A percentile compares a stretch with the other conserved stretches of the same genome.
Evolutionary conservation across 495 filamentous ascomycete species (phyloP).

Genomic region (Aspergillus incahuasiensis): DNA sequence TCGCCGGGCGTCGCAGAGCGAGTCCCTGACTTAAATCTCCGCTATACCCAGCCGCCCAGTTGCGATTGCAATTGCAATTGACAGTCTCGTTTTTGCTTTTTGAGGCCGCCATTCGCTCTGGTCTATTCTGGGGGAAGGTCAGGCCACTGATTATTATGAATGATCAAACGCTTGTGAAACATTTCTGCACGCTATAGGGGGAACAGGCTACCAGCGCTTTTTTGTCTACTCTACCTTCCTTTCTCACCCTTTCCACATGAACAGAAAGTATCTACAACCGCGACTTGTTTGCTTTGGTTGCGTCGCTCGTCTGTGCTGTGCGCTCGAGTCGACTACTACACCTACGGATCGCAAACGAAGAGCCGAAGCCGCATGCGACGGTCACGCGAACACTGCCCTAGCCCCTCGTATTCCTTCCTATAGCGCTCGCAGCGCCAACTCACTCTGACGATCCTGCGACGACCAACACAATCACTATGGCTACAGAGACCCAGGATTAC

Average conservation of each 20-base stretch:
- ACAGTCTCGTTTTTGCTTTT: background rate
- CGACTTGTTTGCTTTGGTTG: background rate
- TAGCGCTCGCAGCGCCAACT: background rate
- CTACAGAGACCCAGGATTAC: conserved; percentile 20
- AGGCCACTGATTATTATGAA: conserved; percentile 5
- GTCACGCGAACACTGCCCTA: background rate
- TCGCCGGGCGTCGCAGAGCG: background rate
- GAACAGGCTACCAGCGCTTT: background rate
- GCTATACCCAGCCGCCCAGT: background rate
- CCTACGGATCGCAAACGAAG: background rate
- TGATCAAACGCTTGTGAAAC: conserved; percentile 21
- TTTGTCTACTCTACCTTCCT: conserved; percentile 5
- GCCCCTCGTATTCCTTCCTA: background rate
- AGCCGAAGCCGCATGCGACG: background rate
- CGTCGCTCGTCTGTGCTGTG: background rate
- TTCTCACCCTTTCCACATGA: background rate
- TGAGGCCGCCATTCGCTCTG: background rate
- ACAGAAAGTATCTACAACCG: background rate
- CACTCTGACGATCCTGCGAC: background rate
- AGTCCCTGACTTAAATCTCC: conserved; percentile 15
- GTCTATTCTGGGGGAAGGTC: conserved; percentile 5
- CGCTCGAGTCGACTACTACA: background rate
- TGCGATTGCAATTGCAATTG: conserved; percentile 3
- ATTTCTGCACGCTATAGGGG: conserved; percentile 20
- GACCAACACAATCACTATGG: conserved; percentile 6